Evolutionary conservation across 345 rosid species (phyloP).

Genomic region (Brassica incana): DNA sequence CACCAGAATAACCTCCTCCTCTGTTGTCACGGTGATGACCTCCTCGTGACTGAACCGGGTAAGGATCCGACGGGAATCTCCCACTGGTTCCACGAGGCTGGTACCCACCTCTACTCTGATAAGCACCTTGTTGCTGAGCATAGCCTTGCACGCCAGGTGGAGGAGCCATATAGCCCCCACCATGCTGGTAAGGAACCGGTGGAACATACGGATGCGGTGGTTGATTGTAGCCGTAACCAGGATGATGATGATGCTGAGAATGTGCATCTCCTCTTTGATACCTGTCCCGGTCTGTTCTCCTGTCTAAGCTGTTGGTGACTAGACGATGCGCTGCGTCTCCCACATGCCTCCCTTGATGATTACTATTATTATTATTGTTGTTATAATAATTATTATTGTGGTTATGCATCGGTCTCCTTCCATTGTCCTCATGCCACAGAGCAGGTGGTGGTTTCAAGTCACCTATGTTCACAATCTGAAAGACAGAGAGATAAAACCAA

Average conservation of each 20-base stretch:
- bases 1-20: constrained; percentile 30
- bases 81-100: constrained; percentile 40
- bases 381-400: constrained; percentile 21
- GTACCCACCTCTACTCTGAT: constrained; percentile 36
- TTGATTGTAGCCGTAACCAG: constrained; percentile 37
- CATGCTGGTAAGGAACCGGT: constrained; percentile 34
- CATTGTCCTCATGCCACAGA: constrained; percentile 89
- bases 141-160: constrained; percentile 38
- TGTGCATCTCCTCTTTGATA: constrained; percentile 34
- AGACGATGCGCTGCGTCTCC: constrained; percentile 86
- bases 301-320: constrained; percentile 62
- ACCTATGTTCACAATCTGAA: constrained; percentile 60
- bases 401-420: constrained; percentile 64
- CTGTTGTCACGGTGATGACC: constrained; percentile 41
- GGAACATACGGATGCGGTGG: constrained; percentile 35
- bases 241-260: constrained; percentile 32
- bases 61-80: constrained; percentile 40
- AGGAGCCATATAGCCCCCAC: constrained; percentile 28
- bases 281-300: constrained; percentile 46
- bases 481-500: background rate
- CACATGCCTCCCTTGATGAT: constrained; percentile 51
- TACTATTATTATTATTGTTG: background rate
- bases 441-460: constrained; percentile 74
- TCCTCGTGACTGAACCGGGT: constrained; percentile 42
- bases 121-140: constrained; percentile 26